These are phyloP conservation scores for Rutidosis leptorrhynchoides DNA, from an alignment of 129 eudicot genomes.

Conservation along the genomic window DNA sequence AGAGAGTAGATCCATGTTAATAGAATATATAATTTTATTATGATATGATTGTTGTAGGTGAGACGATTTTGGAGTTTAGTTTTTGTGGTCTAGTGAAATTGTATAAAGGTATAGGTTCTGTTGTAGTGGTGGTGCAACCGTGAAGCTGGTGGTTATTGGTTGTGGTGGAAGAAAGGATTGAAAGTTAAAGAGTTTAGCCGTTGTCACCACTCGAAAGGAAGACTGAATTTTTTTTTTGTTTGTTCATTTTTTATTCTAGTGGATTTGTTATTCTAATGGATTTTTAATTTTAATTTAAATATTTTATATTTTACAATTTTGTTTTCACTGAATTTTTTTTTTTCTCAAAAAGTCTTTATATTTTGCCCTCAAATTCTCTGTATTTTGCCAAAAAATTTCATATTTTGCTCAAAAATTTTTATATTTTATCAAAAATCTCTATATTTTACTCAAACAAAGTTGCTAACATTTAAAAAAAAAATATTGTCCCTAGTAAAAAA, in stretches of 20 bases:
- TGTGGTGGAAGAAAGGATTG: slow-evolving; percentile 11
- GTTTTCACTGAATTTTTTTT: too few species aligned
- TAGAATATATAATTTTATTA: not conserved
- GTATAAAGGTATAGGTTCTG: slow-evolving; percentile 16
- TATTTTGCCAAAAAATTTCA: too few species aligned
- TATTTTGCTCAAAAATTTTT: too few species aligned
- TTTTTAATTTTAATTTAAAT: slow-evolving; percentile 2
- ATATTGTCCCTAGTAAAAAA: too few species aligned
- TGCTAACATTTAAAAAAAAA: too few species aligned
- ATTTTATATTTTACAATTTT: too few species aligned
- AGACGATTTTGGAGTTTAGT: slow-evolving; percentile 23
- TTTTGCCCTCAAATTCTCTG: too few species aligned
- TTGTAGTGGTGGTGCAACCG: slow-evolving; percentile 3
- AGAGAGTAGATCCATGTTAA: slow-evolving; percentile 48
- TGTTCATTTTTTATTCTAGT: too few species aligned
- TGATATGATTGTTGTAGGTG: not conserved
- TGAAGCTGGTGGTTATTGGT: slow-evolving; percentile 14
- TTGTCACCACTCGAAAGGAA: slow-evolving; percentile 14
- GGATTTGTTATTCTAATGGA: too few species aligned
- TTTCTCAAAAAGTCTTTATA: too few species aligned
- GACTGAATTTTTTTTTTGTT: slow-evolving; percentile 12
- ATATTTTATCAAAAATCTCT: too few species aligned
- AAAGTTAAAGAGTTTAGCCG: not conserved
- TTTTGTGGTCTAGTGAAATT: slow-evolving; percentile 11
- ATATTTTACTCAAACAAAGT: too few species aligned